phyloP scores from a whole-genome alignment of 2,329 filamentous ascomycete genomes.

The Ramularia endophylla region DNA sequence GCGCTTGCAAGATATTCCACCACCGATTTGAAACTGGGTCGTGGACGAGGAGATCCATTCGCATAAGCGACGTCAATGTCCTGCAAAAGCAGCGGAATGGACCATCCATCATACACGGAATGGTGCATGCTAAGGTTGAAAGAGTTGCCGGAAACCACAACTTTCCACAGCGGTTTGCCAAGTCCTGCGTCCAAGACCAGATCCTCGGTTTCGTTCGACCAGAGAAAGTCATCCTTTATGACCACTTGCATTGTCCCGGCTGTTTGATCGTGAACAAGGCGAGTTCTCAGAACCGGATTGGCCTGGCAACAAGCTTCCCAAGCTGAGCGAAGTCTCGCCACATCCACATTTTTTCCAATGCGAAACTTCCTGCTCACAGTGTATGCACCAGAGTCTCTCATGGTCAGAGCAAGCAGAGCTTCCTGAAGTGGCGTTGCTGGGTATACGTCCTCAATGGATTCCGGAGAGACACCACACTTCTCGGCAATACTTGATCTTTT shows the following conservation, averaged over 20 bases:
- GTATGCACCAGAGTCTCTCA: constrained; percentile 48
- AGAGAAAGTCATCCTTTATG: too few relatives aligned
- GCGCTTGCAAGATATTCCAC: too few relatives aligned
- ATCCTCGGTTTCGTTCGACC: too few relatives aligned
- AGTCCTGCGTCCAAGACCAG: too few relatives aligned
- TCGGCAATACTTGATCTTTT: not conserved
- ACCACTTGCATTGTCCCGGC: too few relatives aligned
- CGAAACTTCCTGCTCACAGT: constrained; percentile 37
- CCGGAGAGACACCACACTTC: not conserved
- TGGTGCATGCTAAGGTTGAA: constrained; percentile 12
- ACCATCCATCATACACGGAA: constrained; percentile 14
- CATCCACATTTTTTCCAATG: constrained; percentile 21
- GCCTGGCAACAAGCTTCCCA: constrained; percentile 31
- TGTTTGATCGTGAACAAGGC: constrained; percentile 12
- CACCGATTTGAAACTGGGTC: too few relatives aligned
- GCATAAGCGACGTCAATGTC: not conserved
- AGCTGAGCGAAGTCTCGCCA: constrained; percentile 30
- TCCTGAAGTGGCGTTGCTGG: constrained; percentile 28
- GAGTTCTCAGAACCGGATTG: constrained; percentile 35
- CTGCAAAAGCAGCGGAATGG: constrained; percentile 8
- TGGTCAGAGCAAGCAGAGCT: constrained; percentile 46
- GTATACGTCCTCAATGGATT: constrained; percentile 44
- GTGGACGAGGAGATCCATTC: too few relatives aligned
- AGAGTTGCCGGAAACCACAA: too few relatives aligned
- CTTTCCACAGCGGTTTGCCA: too few relatives aligned